phyloP scores from a whole-genome alignment of 2,329 filamentous ascomycete genomes.

The Fusarium sp. region DNA sequence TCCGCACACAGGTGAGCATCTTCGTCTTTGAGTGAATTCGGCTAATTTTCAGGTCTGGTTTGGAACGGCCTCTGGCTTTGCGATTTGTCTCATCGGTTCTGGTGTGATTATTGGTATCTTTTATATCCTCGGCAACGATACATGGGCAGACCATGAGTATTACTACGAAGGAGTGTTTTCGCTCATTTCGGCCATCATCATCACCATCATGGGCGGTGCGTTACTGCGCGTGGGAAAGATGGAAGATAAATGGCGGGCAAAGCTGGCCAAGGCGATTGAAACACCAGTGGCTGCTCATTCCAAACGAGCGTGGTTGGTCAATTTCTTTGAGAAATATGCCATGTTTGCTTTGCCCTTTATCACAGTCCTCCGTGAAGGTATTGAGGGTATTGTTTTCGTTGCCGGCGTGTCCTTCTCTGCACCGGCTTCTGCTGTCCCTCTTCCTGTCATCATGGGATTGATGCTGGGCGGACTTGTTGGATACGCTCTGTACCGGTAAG shows the following conservation, averaged over 20 bases:
- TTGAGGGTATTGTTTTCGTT: constrained; percentile 91
- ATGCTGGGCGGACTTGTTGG: constrained; percentile 75
- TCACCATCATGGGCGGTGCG: constrained; percentile 83
- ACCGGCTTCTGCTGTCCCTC: constrained; percentile 80
- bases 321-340: constrained; percentile 81
- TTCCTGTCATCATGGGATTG: constrained; percentile 81
- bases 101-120: constrained; percentile 79
- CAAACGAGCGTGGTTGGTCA: constrained; percentile 65
- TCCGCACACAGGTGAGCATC: constrained; percentile 72
- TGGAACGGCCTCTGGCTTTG: constrained; percentile 53
- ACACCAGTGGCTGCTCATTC: constrained; percentile 60
- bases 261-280: constrained; percentile 79
- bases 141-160: constrained; percentile 78
- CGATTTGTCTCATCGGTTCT: constrained; percentile 75
- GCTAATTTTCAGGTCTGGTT: constrained; percentile 66
- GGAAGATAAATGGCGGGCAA: constrained; percentile 87
- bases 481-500: constrained; percentile 81
- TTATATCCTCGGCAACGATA: constrained; percentile 74
- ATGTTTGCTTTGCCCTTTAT: constrained; percentile 91
- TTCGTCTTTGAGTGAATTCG: not conserved
- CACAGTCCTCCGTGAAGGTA: constrained; percentile 85
- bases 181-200: constrained; percentile 83
- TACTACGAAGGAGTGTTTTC: constrained; percentile 87
- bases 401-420: constrained; percentile 84
- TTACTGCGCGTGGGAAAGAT: constrained; percentile 86